phyloP scores from a whole-genome alignment of 2,329 filamentous ascomycete species.

The Alternaria brassicicola region DNA sequence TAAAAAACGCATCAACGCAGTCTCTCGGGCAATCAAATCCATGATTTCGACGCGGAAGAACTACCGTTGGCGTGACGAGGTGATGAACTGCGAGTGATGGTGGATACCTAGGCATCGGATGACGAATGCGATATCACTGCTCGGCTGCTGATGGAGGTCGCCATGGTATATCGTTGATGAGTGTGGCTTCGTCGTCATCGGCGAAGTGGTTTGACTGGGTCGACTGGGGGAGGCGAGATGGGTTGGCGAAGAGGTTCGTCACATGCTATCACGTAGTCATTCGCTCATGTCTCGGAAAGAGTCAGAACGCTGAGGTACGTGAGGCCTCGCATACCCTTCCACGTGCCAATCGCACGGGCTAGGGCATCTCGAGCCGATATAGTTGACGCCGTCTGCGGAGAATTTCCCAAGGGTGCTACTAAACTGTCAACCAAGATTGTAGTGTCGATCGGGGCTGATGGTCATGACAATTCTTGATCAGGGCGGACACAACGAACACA shows the following conservation, averaged over 20 bases:
- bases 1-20: neutral
- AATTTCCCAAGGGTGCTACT: neutral
- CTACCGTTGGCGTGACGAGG: neutral
- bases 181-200: neutral
- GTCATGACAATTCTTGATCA: neutral
- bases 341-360: neutral
- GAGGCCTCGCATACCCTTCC: neutral
- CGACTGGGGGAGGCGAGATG: neutral
- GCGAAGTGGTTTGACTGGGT: neutral
- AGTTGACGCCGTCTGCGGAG: constrained; percentile 1
- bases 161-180: neutral
- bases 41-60: neutral
- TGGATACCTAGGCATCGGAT: neutral
- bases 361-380: constrained; percentile 8
- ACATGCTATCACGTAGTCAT: neutral
- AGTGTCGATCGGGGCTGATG: neutral
- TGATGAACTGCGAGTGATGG: neutral
- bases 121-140: neutral
- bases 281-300: neutral
- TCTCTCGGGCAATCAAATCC: neutral
- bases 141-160: neutral
- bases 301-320: constrained; percentile 6
- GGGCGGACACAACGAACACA: neutral
- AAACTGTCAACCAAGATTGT: neutral
- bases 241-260: neutral